Percentiles rank a stretch among this genome's conserved stretches.
Evolutionary conservation across 1,139 yeast genomes (phyloP).

Genomic region (Geotrichum phurueaensis): DNA sequence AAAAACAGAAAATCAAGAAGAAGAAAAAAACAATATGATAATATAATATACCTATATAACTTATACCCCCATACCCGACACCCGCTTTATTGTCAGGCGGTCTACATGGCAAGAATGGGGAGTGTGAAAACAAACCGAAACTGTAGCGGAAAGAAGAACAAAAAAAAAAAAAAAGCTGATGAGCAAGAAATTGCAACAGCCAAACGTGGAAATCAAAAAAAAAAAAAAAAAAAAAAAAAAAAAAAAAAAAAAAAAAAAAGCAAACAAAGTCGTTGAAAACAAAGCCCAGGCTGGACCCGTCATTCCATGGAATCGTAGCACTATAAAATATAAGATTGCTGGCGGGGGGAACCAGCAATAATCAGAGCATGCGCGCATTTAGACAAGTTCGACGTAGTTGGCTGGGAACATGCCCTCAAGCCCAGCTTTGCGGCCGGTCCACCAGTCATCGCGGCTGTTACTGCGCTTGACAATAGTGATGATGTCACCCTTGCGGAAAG

Average conservation of each 20-base stretch:
- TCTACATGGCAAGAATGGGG: neutral
- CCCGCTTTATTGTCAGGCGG: neutral
- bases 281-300: neutral
- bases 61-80: neutral
- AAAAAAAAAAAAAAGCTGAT: neutral
- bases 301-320: neutral
- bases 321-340: neutral
- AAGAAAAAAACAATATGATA: neutral
- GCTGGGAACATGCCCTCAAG: constrained; percentile 94
- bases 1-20: neutral
- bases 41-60: neutral
- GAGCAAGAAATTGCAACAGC: neutral
- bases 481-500: constrained; percentile 93
- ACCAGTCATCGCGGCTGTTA: constrained; percentile 92
- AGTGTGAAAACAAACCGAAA: neutral
- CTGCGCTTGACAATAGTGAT: constrained; percentile 80
- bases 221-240: constrained; percentile 4
- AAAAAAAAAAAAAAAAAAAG: constrained; percentile 4
- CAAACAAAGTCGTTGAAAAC: neutral
- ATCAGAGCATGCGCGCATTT: neutral
- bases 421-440: constrained; percentile 90
- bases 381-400: constrained; percentile 79
- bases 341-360: neutral
- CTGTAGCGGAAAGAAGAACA: neutral
- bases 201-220: neutral